Evolutionary conservation across 345 rosid genomes (phyloP), one percentile per base, ranked within the genome.

Genomic region (Sonneratia alba): DNA sequence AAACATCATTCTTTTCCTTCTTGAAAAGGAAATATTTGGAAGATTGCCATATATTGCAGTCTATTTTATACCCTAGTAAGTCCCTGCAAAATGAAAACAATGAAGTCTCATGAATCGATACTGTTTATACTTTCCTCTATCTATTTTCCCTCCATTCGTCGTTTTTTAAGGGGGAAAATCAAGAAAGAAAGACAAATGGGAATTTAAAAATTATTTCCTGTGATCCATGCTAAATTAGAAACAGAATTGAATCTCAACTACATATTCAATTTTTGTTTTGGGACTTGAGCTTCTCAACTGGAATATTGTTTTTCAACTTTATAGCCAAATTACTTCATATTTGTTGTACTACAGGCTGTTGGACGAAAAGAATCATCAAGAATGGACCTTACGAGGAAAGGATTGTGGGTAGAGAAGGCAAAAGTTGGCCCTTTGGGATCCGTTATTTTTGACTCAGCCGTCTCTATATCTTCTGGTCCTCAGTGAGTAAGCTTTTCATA

Each of bases 391-490:
- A 76, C 93, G 32, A 81, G 79, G 78, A 68, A 74, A 53, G 89
- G 81, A 77, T 74, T 86, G 68, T 51, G 68, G 49, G 93, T 85
- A 47, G 87, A 87, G 75, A 95, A 90, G 81, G 86, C 91, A 73
- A 95, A 90, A 84, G 97, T 95, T 79, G 97, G 97, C 67, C 99
- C 99, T 72, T 82, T 95, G 71, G 93, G 95, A 76, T 82, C 87
- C 57, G 77, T 57, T 65, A 85, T 90, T 79, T 92, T 92, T 79
- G 97, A 91, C 80, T 95, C 99, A 71, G 97, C 96, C 74, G 85
- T 95, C 71, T 82, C 90, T 63, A 72, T 95, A 78, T 90, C 90
- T 43, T 85, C 86, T 71, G 90, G 89, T 73, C 72, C 85, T 1
- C 75, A 86, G 98, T 88, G 84, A 87, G 94, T 84, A 66, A 76